Evolutionary conservation across 345 rosid genomes (phyloP).

Genomic region (Eucalyptus dawsonii): DNA sequence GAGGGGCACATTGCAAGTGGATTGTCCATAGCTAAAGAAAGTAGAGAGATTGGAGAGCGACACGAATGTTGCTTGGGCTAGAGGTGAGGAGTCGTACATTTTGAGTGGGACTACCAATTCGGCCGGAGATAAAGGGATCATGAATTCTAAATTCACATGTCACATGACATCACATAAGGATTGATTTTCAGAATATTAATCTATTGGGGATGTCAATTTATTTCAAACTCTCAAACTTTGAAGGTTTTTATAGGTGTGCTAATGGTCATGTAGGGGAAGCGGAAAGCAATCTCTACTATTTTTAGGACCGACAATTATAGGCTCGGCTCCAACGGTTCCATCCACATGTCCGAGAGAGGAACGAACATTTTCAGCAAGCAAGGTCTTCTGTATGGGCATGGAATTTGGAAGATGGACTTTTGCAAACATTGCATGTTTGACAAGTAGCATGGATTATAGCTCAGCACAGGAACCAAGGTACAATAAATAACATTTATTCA

Average conservation of each 20-base stretch:
- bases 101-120: background rate
- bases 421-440: background rate
- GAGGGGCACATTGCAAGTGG: too few species aligned
- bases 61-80: fast-evolving
- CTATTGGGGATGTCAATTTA: background rate
- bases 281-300: background rate
- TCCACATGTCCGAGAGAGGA: background rate
- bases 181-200: too few species aligned
- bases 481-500: background rate
- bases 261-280: background rate
- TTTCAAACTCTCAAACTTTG: background rate
- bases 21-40: too few species aligned
- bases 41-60: too few species aligned
- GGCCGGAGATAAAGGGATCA: fast-evolving
- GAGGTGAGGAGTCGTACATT: fast-evolving
- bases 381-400: background rate
- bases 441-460: fast-evolving
- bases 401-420: background rate
- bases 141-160: too few species aligned
- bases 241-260: background rate
- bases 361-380: fast-evolving
- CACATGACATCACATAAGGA: too few species aligned
- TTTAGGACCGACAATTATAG: background rate
- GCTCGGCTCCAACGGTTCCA: background rate
- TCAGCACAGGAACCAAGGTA: background rate